These are phyloP conservation scores for Neofusicoccum sp. DNA, from an alignment of 2,329 filamentous ascomycete species.

Conservation along the genomic window DNA sequence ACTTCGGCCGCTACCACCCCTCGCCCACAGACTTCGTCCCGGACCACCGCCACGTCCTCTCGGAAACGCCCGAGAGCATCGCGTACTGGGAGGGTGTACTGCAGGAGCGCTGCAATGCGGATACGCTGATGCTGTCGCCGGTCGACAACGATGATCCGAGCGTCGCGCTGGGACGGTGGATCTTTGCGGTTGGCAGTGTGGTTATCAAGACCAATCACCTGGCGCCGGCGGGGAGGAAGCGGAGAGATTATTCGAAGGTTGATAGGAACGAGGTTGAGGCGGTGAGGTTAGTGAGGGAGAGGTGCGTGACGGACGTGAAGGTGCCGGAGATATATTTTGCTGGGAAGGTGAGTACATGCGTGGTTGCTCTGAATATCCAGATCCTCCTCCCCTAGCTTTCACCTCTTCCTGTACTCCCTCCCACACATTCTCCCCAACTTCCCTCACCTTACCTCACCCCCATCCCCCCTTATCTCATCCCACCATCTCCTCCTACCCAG, in stretches of 20 bases:
- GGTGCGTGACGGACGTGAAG: constrained; percentile 28
- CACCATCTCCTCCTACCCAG: no score
- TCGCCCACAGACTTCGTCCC: constrained; percentile 18
- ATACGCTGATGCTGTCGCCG: constrained; percentile 17
- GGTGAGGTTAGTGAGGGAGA: constrained; percentile 30
- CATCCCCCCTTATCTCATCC: background rate
- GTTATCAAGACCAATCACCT: constrained; percentile 21
- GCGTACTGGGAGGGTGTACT: constrained; percentile 20
- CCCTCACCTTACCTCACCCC: background rate
- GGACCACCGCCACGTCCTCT: constrained; percentile 10
- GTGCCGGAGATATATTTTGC: constrained; percentile 26
- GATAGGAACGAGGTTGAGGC: constrained; percentile 44
- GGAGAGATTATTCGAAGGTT: constrained; percentile 39
- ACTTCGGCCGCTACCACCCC: constrained; percentile 21
- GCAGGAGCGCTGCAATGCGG: background rate
- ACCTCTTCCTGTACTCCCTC: no score
- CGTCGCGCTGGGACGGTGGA: constrained; percentile 16
- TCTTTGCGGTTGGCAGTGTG: constrained; percentile 21
- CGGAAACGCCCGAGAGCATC: constrained; percentile 15
- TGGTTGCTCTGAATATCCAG: no score
- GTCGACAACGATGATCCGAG: constrained; percentile 5
- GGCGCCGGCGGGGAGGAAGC: constrained; percentile 3
- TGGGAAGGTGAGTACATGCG: background rate
- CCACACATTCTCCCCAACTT: no score
- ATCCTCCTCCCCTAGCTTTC: no score